These are phyloP conservation scores for Lippia alba DNA, from an alignment of 305 asterid genomes.

Conservation along the genomic window DNA sequence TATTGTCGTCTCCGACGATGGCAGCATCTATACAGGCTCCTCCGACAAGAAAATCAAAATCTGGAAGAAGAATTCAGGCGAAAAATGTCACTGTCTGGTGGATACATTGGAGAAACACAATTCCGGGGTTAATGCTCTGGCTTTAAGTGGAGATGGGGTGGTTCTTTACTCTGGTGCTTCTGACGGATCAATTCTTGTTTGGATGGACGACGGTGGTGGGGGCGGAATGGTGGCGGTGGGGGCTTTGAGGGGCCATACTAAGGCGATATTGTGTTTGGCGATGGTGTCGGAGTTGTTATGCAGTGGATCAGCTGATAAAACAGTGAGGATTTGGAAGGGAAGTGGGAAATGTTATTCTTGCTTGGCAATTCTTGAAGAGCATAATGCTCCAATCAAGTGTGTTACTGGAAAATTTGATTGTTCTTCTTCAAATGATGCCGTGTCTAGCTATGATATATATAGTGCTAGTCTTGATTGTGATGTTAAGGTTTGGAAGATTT, in stretches of 20 bases:
- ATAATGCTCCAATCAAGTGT: conserved; percentile 71
- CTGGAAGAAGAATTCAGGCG: conserved; percentile 54
- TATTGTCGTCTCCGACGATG: conserved; percentile 45
- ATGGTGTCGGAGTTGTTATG: conserved; percentile 52
- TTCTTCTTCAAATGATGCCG: conserved; percentile 29
- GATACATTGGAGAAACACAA: conserved; percentile 58
- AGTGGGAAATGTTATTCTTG: conserved; percentile 55
- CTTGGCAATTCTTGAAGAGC: conserved; percentile 64
- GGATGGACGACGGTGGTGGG: conserved; percentile 42
- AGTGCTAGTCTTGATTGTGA: conserved; percentile 75
- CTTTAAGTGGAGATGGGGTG: conserved; percentile 48
- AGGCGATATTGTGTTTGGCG: conserved; percentile 66
- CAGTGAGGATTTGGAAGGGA: conserved; percentile 73
- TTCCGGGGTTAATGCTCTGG: conserved; percentile 72
- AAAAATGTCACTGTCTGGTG: conserved; percentile 47
- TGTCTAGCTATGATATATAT: conserved; percentile 49
- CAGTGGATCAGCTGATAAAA: conserved; percentile 80
- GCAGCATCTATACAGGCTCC: conserved; percentile 65
- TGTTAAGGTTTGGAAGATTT: conserved; percentile 69
- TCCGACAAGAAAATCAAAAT: conserved; percentile 72
- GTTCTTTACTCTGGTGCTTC: conserved; percentile 68
- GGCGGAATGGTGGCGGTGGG: conserved; percentile 54
- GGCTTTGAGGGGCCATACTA: conserved; percentile 64
- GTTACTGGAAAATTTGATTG: conserved; percentile 46
- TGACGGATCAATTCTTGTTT: conserved; percentile 56